Evolutionary conservation across 2,329 filamentous ascomycete genomes (phyloP).

Genomic region (Fusarium paranaense): DNA sequence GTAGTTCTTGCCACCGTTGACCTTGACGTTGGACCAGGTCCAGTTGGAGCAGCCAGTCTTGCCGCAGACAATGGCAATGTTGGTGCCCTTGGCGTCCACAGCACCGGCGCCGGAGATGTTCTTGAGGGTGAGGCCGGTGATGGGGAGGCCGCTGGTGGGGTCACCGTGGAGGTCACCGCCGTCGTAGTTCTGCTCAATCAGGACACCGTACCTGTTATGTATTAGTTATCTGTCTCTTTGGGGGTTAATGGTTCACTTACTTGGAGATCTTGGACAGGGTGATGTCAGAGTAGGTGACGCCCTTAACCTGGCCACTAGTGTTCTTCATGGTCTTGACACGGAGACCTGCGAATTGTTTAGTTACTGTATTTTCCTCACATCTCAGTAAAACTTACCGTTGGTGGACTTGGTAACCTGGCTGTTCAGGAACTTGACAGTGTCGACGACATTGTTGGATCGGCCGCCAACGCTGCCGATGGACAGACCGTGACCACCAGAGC

Average conservation of each 20-base stretch:
- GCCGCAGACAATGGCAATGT: slow-evolving; percentile 67
- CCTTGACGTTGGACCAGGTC: slow-evolving; percentile 61
- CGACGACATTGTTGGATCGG: slow-evolving; percentile 63
- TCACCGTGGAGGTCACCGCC: slow-evolving; percentile 58
- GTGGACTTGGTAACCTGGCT: slow-evolving; percentile 61
- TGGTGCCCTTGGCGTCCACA: slow-evolving; percentile 52
- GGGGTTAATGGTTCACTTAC: background rate
- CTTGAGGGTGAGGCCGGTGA: slow-evolving; percentile 58
- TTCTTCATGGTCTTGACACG: slow-evolving; percentile 62
- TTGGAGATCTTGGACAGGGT: slow-evolving; percentile 55
- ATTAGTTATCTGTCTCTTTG: background rate
- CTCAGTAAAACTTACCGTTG: slow-evolving; percentile 53
- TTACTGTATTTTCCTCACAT: background rate
- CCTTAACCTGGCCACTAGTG: slow-evolving; percentile 57
- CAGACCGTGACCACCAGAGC: slow-evolving; percentile 57
- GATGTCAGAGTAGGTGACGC: slow-evolving; percentile 57
- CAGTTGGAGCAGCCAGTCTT: slow-evolving; percentile 58
- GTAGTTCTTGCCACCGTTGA: slow-evolving; percentile 63
- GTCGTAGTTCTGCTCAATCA: slow-evolving; percentile 59
- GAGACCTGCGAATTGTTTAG: slow-evolving; percentile 37
- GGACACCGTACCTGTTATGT: slow-evolving; percentile 47
- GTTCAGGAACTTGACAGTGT: slow-evolving; percentile 61
- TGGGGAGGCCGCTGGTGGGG: slow-evolving; percentile 60
- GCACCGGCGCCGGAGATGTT: slow-evolving; percentile 54
- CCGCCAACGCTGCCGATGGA: slow-evolving; percentile 59